Base-by-base conservation (phyloP, 306 rosid species). In the Inga laurina region DNA sequence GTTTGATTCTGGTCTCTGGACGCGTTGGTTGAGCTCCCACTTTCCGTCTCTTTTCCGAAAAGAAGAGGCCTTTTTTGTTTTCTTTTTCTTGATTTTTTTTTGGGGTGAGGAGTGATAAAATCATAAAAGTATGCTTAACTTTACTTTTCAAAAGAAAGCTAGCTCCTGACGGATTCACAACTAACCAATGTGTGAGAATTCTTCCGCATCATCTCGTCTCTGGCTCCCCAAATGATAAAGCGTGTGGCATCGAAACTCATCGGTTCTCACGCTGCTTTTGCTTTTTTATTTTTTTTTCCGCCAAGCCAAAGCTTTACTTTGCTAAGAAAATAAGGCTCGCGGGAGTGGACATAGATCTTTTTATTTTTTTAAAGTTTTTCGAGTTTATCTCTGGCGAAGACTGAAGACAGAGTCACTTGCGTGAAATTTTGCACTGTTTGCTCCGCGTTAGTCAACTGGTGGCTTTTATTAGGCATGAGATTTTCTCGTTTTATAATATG, bases 141-240 rank as follows among this genome's bases (percentile, higher is more conserved):
- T 76, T 82, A 70, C 85, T 70, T 79, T 65, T 32, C 34, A 35
- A 78, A 82, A 86, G 54, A 61, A 35, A 34, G 34, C 34, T 56
- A 79, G 64, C 49, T 84, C 64, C 48, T 65, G 61, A 61, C 75
- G 32, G 51, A 22, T 39, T 72, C 41, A 74, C 76, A 45, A 70
- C 62, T 72, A 19, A 37, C 43, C 74, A 46, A 67, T 74, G 79
- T 80, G 76, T 82, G 78, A 75, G 82, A 76, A 83, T 75, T 85
- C 81, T 81, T 76, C 82, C 64, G 74, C 82, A 74, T 70, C 79
- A 64, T 74, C 57, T 75, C 67, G 49, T 80, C 66, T 77, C 80
- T 27, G 78, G 56, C 73, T 71, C 77, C 65, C 65, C 32, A 34
- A 39, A 21, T 68, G 48, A 22, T 64, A 14, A 79, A 85, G 72